A percentile compares a stretch with the other conserved stretches of the same genome.
Evolutionary conservation across 306 rosid species (phyloP).

Genomic region (Delonix regia): DNA sequence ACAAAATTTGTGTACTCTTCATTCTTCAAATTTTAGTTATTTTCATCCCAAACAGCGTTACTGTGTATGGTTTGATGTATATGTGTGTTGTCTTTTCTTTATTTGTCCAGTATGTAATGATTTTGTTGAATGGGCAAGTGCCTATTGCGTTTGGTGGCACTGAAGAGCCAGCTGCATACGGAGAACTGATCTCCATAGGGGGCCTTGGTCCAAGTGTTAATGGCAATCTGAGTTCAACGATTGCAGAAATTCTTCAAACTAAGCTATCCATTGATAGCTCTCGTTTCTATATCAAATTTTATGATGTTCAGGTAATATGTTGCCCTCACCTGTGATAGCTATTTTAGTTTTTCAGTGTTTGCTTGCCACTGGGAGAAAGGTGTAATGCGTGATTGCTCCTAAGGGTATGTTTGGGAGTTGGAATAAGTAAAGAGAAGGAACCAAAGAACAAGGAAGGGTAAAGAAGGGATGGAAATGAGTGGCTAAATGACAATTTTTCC

Average conservation of each 20-base stretch:
- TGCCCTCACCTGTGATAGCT: conserved; percentile 9
- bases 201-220: conserved; percentile 84
- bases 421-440: too few relatives aligned
- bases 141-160: conserved; percentile 89
- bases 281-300: conserved; percentile 89
- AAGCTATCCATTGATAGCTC: conserved; percentile 82
- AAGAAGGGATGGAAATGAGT: too few relatives aligned
- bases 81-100: conserved; percentile 15
- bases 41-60: not conserved
- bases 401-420: not conserved
- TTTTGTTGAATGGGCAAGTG: conserved; percentile 79
- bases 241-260: conserved; percentile 88
- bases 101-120: conserved; percentile 83
- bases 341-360: not conserved
- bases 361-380: not conserved
- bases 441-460: too few relatives aligned
- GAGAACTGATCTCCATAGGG: conserved; percentile 85
- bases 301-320: conserved; percentile 67
- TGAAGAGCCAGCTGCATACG: conserved; percentile 95
- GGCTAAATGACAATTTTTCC: too few relatives aligned
- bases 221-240: conserved; percentile 83
- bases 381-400: not conserved
- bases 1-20: not conserved
- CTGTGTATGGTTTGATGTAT: not conserved
- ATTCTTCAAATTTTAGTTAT: not conserved